These are phyloP conservation scores for Pinus taeda DNA, from an alignment of 75 land plant genomes.

Conservation along the genomic window DNA sequence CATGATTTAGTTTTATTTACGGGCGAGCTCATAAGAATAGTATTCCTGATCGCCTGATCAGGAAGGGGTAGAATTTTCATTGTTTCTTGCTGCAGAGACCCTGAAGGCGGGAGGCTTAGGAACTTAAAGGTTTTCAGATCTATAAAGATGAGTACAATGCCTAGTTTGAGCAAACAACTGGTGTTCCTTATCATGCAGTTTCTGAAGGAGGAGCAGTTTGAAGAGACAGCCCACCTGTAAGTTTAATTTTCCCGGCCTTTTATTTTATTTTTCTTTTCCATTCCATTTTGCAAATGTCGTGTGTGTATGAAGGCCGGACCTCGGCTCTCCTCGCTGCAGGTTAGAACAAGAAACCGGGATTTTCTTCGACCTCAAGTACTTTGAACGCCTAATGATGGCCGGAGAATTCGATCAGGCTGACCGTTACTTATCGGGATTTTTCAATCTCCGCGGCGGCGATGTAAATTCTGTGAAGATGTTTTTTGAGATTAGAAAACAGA, in stretches of 20 bases:
- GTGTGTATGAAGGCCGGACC: too few relatives aligned
- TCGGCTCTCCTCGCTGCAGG: not conserved
- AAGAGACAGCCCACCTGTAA: not conserved
- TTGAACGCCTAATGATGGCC: slow-evolving; percentile 7
- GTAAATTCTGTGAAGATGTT: not conserved
- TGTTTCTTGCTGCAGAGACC: too few relatives aligned
- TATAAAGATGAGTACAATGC: not conserved
- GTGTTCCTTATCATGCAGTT: not conserved
- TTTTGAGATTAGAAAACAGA: not conserved
- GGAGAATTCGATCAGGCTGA: slow-evolving; percentile 10
- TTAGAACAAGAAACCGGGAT: not conserved
- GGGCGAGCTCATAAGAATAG: too few relatives aligned
- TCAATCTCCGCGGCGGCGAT: not conserved
- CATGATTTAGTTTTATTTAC: too few relatives aligned
- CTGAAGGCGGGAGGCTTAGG: too few relatives aligned
- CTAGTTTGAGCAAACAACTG: not conserved
- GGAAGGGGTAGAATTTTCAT: too few relatives aligned
- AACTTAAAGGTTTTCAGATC: not conserved
- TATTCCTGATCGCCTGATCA: too few relatives aligned
- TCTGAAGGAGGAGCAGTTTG: not conserved
- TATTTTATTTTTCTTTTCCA: not conserved
- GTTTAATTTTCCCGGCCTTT: not conserved
- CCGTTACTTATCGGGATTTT: not conserved
- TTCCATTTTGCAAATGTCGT: not conserved
- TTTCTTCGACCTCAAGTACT: slow-evolving; percentile 13